Evolutionary conservation across 495 filamentous ascomycete genomes (phyloP).

Genomic region (Astrocystis sublimbata): DNA sequence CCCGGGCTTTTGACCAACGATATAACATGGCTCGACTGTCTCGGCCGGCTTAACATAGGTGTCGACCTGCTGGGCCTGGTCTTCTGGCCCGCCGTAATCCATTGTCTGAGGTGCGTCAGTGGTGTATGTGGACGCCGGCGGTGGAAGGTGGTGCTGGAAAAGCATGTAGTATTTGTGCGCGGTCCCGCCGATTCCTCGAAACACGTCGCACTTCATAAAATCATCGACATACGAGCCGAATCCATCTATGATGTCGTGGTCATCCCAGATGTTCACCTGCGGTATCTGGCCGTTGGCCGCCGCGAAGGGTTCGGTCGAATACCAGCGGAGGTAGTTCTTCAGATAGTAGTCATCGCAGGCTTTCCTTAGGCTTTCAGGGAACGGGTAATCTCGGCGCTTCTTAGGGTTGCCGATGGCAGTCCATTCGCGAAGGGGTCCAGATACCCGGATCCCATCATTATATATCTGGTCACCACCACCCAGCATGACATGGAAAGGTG

Average conservation of each 20-base stretch:
- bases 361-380: slow-evolving; percentile 68
- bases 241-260: slow-evolving; percentile 89
- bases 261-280: slow-evolving; percentile 94
- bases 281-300: slow-evolving; percentile 83
- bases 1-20: slow-evolving; percentile 74
- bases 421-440: slow-evolving; percentile 78
- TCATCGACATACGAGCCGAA: slow-evolving; percentile 91
- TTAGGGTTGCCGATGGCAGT: slow-evolving; percentile 78
- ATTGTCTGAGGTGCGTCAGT: slow-evolving; percentile 45
- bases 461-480: slow-evolving; percentile 97
- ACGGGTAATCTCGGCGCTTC: slow-evolving; percentile 75
- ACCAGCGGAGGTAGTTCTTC: slow-evolving; percentile 88
- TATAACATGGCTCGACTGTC: slow-evolving; percentile 68
- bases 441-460: slow-evolving; percentile 83
- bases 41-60: slow-evolving; percentile 64
- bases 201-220: slow-evolving; percentile 91
- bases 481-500: slow-evolving; percentile 92
- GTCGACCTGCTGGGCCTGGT: slow-evolving; percentile 66
- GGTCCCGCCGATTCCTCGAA: slow-evolving; percentile 84
- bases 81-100: slow-evolving; percentile 50
- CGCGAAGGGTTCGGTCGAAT: slow-evolving; percentile 78
- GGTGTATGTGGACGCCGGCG: slow-evolving; percentile 79
- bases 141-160: slow-evolving; percentile 89
- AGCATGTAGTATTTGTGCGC: slow-evolving; percentile 90
- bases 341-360: slow-evolving; percentile 90